phyloP scores from a whole-genome alignment of 2,329 filamentous ascomycete species.

The Ceratocystiopsis sp. region DNA sequence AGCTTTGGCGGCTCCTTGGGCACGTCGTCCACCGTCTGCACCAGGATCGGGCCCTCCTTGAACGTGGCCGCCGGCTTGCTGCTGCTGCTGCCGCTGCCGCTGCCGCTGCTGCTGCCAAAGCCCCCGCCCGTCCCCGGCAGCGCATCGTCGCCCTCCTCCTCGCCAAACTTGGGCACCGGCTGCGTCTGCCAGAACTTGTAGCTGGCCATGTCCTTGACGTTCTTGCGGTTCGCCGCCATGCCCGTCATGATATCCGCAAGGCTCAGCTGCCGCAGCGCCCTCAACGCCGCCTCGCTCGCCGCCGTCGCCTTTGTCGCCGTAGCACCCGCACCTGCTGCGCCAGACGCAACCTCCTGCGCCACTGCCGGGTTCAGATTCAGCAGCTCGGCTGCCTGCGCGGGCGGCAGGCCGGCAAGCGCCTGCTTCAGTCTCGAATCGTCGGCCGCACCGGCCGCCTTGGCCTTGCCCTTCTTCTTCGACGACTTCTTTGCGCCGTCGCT shows the following conservation, averaged over 20 bases:
- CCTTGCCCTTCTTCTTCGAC: slow-evolving; percentile 44
- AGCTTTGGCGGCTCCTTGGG: slow-evolving; percentile 60
- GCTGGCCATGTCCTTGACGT: slow-evolving; percentile 86
- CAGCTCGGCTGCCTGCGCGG: slow-evolving; percentile 45
- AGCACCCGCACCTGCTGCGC: slow-evolving; percentile 2
- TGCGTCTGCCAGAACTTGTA: slow-evolving; percentile 99
- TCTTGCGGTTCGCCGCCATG: slow-evolving; percentile 63
- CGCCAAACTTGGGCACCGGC: slow-evolving; percentile 72
- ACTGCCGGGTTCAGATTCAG: slow-evolving; percentile 58
- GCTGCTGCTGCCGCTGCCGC: slow-evolving; percentile 12
- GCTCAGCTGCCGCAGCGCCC: slow-evolving; percentile 43
- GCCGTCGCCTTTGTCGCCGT: slow-evolving; percentile 3
- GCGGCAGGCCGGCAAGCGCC: slow-evolving; percentile 34
- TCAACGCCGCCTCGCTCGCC: slow-evolving; percentile 22
- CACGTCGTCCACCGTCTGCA: slow-evolving; percentile 62
- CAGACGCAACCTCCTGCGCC: slow-evolving; percentile 34
- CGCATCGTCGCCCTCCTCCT: slow-evolving; percentile 14
- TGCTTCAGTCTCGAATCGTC: slow-evolving; percentile 27
- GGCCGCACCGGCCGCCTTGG: slow-evolving; percentile 18
- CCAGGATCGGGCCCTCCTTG: slow-evolving; percentile 69
- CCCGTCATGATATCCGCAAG: slow-evolving; percentile 60
- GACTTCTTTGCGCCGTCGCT: slow-evolving; percentile 37
- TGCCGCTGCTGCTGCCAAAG: no score
- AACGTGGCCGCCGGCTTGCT: slow-evolving; percentile 27
- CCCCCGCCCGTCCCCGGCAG: no score